Conservation (phyloP, 768 basidiomycete genomes). For the Suillus decipiens region DNA sequence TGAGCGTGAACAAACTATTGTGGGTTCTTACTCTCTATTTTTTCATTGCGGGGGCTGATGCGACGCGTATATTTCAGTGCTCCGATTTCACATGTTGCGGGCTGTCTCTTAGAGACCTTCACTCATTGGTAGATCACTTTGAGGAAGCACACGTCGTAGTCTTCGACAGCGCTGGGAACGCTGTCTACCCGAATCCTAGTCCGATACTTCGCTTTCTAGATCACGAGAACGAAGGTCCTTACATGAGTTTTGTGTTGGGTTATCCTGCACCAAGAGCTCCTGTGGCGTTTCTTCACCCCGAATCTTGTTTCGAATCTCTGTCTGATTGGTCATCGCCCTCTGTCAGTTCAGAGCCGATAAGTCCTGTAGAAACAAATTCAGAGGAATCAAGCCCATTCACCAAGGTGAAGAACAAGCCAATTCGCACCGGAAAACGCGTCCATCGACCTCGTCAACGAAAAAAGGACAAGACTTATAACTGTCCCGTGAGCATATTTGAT, state of each 20-base stretch:
- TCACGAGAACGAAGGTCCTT: slow-evolving; percentile 43
- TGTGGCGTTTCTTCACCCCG: not conserved
- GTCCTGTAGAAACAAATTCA: slow-evolving; percentile 3
- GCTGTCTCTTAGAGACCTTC: slow-evolving; percentile 45
- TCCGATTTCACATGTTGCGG: slow-evolving; percentile 53
- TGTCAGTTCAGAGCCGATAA: not conserved
- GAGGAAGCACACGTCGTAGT: slow-evolving; percentile 44
- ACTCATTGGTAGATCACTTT: slow-evolving; percentile 53
- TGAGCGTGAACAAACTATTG: slow-evolving; percentile 25
- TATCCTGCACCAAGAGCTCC: slow-evolving; percentile 4
- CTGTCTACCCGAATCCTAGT: slow-evolving; percentile 29
- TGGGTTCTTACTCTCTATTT: slow-evolving; percentile 6
- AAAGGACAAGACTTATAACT: slow-evolving; percentile 49
- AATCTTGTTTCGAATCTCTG: not conserved
- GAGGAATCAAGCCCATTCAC: not conserved
- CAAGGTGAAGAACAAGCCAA: not conserved
- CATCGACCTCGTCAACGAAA: slow-evolving; percentile 16
- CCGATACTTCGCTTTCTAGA: slow-evolving; percentile 8
- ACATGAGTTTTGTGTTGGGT: slow-evolving; percentile 45
- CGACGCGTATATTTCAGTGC: slow-evolving; percentile 28
- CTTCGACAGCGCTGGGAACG: slow-evolving; percentile 31
- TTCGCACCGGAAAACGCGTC: slow-evolving; percentile 1
- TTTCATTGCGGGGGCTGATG: not conserved
- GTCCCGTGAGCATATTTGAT: slow-evolving; percentile 41
- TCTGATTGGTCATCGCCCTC: not conserved